Evolutionary conservation across 2,329 filamentous ascomycete genomes (phyloP), one percentile per base, ranked within the genome.

Genomic region (Hansfordia pulvinata): DNA sequence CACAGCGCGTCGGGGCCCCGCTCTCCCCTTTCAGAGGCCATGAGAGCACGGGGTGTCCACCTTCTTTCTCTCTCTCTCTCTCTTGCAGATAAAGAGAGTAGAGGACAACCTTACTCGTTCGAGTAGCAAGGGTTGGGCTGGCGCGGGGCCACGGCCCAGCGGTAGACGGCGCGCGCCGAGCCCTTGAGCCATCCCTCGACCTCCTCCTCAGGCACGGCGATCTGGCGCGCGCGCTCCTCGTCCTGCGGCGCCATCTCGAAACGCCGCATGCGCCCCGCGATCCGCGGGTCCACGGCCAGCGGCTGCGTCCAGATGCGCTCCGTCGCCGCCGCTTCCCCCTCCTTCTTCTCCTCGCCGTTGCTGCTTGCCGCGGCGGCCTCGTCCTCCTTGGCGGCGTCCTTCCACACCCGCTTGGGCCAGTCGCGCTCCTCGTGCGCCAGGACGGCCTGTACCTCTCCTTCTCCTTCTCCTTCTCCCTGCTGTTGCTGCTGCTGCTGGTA

Each of bases 361-460:
- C 26, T 28, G 2, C 27, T 10, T 13, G 31, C 8, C 14, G 18
- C 25, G 7, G 32, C 17, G 6, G 30, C 33, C 6, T 32, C 30
- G 6, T 32, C 27, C 5, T 35, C 35, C 29, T 44, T 42, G 14
- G 39, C 25, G 7, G 41, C 42, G 20, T 53, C 47, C 49, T 76
- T 72, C 53, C 69, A 75, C 5, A 76, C 69, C n/a, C 67, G 74
- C 55, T 92, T 93, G 50, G 78, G 75, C 85, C 85, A 93, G 47
- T 88, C 72, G 23, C 54, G 54, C 54, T 93, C 84, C 56, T 90
- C 85, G 19, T 72, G 55, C 19, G 61, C 58, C 15, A 93, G 67
- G 9, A 72, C 56, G 8, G 37, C 39, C 28, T 36, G 28, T 27
- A 53, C 42, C 13, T 34, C 47, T n/a, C 46, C 47, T 19, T 60